Evolutionary conservation across 495 filamentous ascomycete genomes (phyloP).

Genomic region (Annulohypoxylon stygium): DNA sequence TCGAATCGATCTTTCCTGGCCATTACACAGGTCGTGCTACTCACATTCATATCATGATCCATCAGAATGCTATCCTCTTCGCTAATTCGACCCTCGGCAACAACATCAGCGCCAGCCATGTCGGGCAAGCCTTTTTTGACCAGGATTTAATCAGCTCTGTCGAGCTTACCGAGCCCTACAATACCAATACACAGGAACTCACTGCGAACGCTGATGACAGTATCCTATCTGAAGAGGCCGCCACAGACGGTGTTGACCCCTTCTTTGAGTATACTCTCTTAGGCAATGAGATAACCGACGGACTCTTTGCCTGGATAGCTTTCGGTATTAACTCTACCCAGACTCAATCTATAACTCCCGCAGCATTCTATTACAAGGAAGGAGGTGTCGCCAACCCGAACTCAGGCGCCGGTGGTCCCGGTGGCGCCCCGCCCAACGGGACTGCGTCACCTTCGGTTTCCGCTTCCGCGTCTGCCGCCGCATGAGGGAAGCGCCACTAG

Average conservation of each 20-base stretch:
- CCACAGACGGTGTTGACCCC: constrained; percentile 55
- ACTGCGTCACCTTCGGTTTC: neutral
- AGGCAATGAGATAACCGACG: constrained; percentile 61
- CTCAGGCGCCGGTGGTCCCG: constrained; percentile 10
- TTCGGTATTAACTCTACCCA: constrained; percentile 66
- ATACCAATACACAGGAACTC: constrained; percentile 59
- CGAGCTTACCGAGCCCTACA: constrained; percentile 66
- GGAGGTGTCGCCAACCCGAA: constrained; percentile 20
- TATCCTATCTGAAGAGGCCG: constrained; percentile 47
- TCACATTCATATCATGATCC: constrained; percentile 58
- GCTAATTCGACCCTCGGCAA: constrained; percentile 63
- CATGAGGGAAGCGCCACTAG: neutral
- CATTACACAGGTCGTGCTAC: constrained; percentile 61
- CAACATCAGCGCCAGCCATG: constrained; percentile 59
- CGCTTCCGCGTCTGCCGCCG: neutral
- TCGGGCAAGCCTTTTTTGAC: constrained; percentile 70
- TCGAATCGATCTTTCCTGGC: constrained; percentile 67
- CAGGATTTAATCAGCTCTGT: constrained; percentile 63
- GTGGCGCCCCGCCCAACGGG: constrained; percentile 8
- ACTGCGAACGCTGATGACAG: constrained; percentile 60
- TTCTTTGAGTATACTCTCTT: constrained; percentile 60
- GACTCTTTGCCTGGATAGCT: constrained; percentile 67
- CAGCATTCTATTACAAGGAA: constrained; percentile 25
- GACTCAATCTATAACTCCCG: constrained; percentile 11
- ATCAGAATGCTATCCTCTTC: constrained; percentile 55